Evolutionary conservation across 2,329 filamentous ascomycete genomes (phyloP), one percentile per base, ranked within the genome.

Genomic region (Thielaviopsis punctulata): DNA sequence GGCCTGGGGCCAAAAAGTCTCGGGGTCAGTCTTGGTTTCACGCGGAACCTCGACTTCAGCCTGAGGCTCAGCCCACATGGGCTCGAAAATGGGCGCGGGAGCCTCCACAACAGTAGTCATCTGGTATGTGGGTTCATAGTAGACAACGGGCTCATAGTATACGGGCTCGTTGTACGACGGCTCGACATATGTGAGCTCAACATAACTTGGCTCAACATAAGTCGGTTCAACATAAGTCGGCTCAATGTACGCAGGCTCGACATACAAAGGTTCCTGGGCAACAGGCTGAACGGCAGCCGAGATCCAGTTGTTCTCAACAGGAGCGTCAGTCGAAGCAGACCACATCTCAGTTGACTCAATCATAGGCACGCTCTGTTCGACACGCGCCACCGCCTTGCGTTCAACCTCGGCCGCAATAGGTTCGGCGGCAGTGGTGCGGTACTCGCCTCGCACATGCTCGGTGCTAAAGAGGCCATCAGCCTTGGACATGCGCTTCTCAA

Each of bases 271-370:
- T n/a, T 41, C 36, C n/a, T 52, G 43, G 13, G 39, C 18, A 6
- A 19, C 15, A 15, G 44, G 8, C 9, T 45, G 19, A 13, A 39
- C 3, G 48, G 52, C 56, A 45, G 45, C 33, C 8, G 46, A 52
- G 41, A 60, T 55, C 59, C 59, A 62, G 54, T 62, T 53, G n/a
- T 48, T 54, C 18, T 52, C 49, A 21, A 52, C 48, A 12, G 51
- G 36, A 10, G 19, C 36, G 12, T 33, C 22, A 8, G 27, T 43
- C 15, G 54, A 33, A 9, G 44, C 49, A 52, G 58, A 59, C 67
- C 67, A 68, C 48, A 69, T 64, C 47, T 58, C 59, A 53, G 60
- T 59, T 47, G 66, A 67, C 36, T 53, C 58, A 45, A 69, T 57
- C 23, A 53, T 57, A 19, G 60, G 59, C 24, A 68, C 58, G 52